Evolutionary conservation across 1,284 basidiomycete genomes (phyloP), one percentile per base, ranked within the genome.

Genomic region (Cutaneotrichosporon cavernicola): DNA sequence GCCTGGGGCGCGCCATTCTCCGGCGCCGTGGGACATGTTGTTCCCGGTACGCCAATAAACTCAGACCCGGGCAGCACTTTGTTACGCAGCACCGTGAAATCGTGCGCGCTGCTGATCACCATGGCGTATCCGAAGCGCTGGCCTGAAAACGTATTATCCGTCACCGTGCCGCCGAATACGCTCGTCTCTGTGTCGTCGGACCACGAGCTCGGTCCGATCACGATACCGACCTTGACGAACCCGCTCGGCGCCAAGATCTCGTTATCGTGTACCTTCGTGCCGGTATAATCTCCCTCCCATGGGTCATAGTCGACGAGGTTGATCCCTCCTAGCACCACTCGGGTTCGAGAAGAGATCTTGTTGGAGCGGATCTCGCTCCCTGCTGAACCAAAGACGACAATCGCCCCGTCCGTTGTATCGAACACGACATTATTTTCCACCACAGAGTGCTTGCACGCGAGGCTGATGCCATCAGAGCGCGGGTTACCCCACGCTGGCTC

Each of bases 301-400:
- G 81, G 81, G n/a, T 76, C 76, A 52, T 76, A 78, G 64, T 82
- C 81, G 60, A 81, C 81, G 43, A 82, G 69, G 65, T 82, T 82
- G 70, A 82, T 77, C 21, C 77, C 77, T 61, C 81, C 81, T 5
- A 81, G 68, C 16, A 81, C 71, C 32, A 79, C 74, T n/a, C 81
- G 66, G 0, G 78, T 78, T 5, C 75, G 70, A 5, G 79, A 73
- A 60, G 75, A 79, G 36, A 82, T 68, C 40, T 74, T 64, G 61
- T 82, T 82, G 30, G 78, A 58, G 49, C 70, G 66, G 8, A 81
- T 75, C 21, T 72, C 73, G 10, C 72, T 73, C 2, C 80, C 79
- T 0, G 75, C 61, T 6, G 79, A 80, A 8, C 80, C 80, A 56
- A 82, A 82, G 7, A 82, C 64, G 16, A 82, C 81, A 30, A 82